Conservation (phyloP, 2,329 filamentous ascomycete species). For the Exophiala alcalophila region DNA sequence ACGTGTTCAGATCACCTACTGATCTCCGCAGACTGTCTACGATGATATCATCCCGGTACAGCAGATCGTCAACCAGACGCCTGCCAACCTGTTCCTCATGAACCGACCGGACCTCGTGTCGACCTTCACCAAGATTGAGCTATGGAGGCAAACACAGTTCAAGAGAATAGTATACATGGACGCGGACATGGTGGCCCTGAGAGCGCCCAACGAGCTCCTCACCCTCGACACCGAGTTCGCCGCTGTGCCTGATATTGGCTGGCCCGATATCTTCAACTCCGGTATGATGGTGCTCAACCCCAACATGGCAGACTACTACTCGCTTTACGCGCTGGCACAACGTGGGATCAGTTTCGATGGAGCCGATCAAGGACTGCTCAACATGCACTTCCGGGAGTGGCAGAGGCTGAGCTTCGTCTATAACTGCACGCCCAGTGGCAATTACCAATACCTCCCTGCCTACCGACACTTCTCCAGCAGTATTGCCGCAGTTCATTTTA, state of each 20-base stretch:
- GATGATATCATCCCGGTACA: conserved; percentile 85
- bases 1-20: conserved; percentile 26
- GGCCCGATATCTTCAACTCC: conserved; percentile 98
- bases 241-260: conserved; percentile 89
- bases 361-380: conserved; percentile 90
- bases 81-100: conserved; percentile 87
- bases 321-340: conserved; percentile 77
- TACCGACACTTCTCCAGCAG: conserved; percentile 88
- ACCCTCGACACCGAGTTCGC: conserved; percentile 60
- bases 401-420: conserved; percentile 91
- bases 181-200: conserved; percentile 84
- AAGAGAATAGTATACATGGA: conserved; percentile 92
- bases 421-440: conserved; percentile 93
- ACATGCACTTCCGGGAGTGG: conserved; percentile 87
- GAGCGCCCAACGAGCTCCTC: conserved; percentile 91
- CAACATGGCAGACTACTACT: conserved; percentile 82
- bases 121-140: conserved; percentile 91
- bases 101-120: conserved; percentile 84
- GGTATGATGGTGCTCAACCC: conserved; percentile 90
- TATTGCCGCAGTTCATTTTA: conserved; percentile 92
- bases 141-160: conserved; percentile 90
- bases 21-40: conserved; percentile 64
- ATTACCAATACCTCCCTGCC: conserved; percentile 96
- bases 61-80: conserved; percentile 70
- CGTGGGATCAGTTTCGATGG: conserved; percentile 92